Evolutionary conservation across 306 rosid species (phyloP).

Genomic region (Casuarina cunninghamiana): DNA sequence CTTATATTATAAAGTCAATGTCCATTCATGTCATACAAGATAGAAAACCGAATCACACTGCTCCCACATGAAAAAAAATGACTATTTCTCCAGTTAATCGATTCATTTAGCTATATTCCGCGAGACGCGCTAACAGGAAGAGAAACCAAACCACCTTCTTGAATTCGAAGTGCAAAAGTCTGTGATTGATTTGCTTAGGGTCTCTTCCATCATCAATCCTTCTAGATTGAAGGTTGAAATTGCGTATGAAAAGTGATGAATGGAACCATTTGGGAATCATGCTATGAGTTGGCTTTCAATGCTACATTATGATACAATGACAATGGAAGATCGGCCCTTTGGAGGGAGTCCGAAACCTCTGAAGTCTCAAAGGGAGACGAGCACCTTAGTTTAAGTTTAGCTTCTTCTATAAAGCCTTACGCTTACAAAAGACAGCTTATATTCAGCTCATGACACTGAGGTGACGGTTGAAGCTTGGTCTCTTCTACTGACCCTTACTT

Average conservation of each 20-base stretch:
- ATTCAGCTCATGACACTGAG: too few species aligned
- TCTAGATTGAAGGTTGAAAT: too few species aligned
- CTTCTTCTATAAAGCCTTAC: too few species aligned
- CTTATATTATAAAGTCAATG: slow-evolving; percentile 35
- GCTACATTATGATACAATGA: not conserved
- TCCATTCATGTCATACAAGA: not conserved
- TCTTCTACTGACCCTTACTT: too few species aligned
- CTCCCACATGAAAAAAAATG: too few species aligned
- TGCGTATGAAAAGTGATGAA: not conserved
- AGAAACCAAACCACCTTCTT: not conserved
- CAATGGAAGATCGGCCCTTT: not conserved
- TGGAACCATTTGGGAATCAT: not conserved
- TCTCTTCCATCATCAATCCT: too few species aligned
- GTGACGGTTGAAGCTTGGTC: too few species aligned
- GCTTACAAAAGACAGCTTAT: too few species aligned
- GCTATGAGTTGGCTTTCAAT: not conserved
- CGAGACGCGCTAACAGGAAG: not conserved
- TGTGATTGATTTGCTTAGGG: not conserved
- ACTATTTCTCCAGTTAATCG: too few species aligned
- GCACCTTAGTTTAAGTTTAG: too few species aligned
- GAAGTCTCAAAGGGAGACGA: too few species aligned
- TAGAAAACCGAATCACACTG: not conserved
- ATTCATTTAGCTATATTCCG: not conserved
- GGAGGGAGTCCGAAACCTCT: too few species aligned
- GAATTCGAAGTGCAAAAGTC: not conserved